Conservation (phyloP, 2,329 filamentous ascomycete genomes). For the Cordyceps farinosa region DNA sequence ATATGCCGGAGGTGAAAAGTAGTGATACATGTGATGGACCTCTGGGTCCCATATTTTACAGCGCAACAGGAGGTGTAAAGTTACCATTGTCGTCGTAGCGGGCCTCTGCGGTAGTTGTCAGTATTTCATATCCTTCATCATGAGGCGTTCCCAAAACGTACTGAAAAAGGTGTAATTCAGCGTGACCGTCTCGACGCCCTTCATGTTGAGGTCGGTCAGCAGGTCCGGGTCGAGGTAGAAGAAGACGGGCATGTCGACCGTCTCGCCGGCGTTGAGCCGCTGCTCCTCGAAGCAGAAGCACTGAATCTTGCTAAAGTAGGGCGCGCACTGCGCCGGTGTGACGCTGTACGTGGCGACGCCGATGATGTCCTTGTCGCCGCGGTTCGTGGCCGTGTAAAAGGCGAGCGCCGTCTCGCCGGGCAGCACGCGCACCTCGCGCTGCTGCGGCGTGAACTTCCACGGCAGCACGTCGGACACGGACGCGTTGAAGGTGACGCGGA, state of each 20-base stretch:
- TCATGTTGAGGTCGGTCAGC: slow-evolving; percentile 88
- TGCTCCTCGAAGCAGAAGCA: slow-evolving; percentile 99
- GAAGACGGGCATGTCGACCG: slow-evolving; percentile 99
- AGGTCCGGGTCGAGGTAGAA: slow-evolving; percentile 98
- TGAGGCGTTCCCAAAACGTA: slow-evolving; percentile 55
- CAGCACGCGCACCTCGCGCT: slow-evolving; percentile 91
- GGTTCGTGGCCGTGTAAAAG: slow-evolving; percentile 96
- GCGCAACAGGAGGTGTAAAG: slow-evolving; percentile 37
- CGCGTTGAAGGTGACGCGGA: slow-evolving; percentile 93
- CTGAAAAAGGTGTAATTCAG: slow-evolving; percentile 98
- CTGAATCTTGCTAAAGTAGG: slow-evolving; percentile 99
- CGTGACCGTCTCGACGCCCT: slow-evolving; percentile 89
- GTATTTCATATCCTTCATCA: slow-evolving; percentile 23
- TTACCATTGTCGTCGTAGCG: slow-evolving; percentile 45
- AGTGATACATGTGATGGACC: neutral
- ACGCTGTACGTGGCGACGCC: slow-evolving; percentile 98
- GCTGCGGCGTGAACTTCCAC: slow-evolving; percentile 96
- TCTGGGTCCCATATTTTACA: slow-evolving; percentile 19
- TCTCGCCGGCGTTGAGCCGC: slow-evolving; percentile 88
- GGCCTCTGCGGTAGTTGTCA: slow-evolving; percentile 40
- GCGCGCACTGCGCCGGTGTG: slow-evolving; percentile 89
- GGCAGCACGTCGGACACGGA: slow-evolving; percentile 92
- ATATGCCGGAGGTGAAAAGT: slow-evolving; percentile 4
- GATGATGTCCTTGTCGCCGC: slow-evolving; percentile 87
- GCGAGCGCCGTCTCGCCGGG: slow-evolving; percentile 95